Conservation (phyloP, 129 eudicot genomes). For the Erigeron canadensis region DNA sequence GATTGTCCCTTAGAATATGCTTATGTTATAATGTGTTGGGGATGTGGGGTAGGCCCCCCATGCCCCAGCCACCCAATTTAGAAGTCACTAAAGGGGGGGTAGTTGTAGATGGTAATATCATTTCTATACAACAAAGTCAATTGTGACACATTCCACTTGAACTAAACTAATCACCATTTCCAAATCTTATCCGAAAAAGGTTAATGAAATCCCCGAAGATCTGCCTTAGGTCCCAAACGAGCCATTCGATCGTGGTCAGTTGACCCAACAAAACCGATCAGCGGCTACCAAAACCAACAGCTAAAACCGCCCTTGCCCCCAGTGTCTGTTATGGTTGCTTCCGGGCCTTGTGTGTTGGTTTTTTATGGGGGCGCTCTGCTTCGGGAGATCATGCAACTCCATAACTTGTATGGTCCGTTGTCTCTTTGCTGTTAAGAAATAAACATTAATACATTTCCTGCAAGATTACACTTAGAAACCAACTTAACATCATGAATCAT, state of each 20-base stretch:
- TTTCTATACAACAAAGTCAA: constrained; percentile 39
- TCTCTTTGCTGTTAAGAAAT: constrained; percentile 67
- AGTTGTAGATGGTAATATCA: constrained; percentile 22
- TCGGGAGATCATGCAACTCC: constrained; percentile 89
- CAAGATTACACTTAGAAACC: background rate
- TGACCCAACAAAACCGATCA: constrained; percentile 7
- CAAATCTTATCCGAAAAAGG: constrained; percentile 8
- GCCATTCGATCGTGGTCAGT: background rate
- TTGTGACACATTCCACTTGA: constrained; percentile 27
- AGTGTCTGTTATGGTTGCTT: constrained; percentile 57
- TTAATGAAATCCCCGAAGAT: constrained; percentile 16
- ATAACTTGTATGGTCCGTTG: constrained; percentile 88
- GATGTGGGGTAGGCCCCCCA: constrained; percentile 13
- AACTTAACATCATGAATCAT: background rate
- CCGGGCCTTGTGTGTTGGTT: constrained; percentile 58
- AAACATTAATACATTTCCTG: background rate
- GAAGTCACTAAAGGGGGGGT: constrained; percentile 32
- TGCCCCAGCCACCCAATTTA: constrained; percentile 28
- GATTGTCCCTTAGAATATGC: constrained; percentile 23
- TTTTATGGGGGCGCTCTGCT: constrained; percentile 47
- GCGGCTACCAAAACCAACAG: background rate
- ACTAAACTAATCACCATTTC: constrained; percentile 30
- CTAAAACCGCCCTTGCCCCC: constrained; percentile 52
- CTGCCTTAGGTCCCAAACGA: background rate
- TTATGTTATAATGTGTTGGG: constrained; percentile 23